phyloP scores from a whole-genome alignment of 345 rosid genomes.

The Eucalyptus cloeziana region DNA sequence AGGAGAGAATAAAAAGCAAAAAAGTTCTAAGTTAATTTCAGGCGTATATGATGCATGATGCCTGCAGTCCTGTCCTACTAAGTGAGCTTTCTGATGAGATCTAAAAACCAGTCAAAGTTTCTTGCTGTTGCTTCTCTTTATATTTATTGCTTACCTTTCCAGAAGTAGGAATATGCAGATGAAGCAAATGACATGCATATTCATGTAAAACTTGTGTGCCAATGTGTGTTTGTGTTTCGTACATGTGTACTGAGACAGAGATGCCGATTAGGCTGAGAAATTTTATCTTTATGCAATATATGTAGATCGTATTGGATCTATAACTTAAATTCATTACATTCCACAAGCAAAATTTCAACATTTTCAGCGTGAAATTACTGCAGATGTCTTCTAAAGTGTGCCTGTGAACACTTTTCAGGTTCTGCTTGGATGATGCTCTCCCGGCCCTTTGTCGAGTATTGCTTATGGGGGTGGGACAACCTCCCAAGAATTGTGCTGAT shows the following conservation, averaged over 20 bases:
- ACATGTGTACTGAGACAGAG: background rate
- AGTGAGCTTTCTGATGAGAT: background rate
- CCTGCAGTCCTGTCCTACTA: too few species aligned
- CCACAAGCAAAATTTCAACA: background rate
- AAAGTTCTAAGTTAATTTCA: background rate
- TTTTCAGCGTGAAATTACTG: background rate
- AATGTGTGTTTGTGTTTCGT: background rate
- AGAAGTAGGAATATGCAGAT: background rate
- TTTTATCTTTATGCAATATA: background rate
- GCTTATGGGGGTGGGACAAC: conserved; percentile 88
- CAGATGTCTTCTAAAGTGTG: background rate
- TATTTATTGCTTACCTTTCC: background rate
- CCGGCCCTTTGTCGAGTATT: conserved; percentile 70
- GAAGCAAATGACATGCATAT: background rate
- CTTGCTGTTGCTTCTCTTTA: background rate
- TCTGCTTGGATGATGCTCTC: conserved; percentile 97
- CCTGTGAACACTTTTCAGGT: conserved; percentile 19
- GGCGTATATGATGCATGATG: too few species aligned
- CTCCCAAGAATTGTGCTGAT: conserved; percentile 73
- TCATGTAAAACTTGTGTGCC: background rate
- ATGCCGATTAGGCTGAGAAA: background rate
- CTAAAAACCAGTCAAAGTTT: background rate
- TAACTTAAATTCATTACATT: background rate
- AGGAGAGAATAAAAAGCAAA: background rate
- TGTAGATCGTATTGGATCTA: background rate